Base-by-base conservation (phyloP, 2,329 filamentous ascomycete species). In the Fusarium sp. region DNA sequence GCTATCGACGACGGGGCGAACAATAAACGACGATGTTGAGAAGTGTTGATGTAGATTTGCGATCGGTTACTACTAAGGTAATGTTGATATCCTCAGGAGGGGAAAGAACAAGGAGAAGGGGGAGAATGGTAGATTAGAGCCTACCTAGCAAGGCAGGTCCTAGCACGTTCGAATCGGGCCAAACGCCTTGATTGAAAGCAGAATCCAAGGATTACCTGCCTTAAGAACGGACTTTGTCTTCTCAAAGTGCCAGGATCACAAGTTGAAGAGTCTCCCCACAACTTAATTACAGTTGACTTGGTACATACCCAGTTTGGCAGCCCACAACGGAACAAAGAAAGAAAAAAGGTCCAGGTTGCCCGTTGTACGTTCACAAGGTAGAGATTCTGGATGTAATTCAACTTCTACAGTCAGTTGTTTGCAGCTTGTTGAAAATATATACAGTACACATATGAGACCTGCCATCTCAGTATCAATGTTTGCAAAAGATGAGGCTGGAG, bases 351-450 rank as follows among this genome's bases (percentile, higher is more conserved):
- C 15, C 31, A 18, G 31, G 31, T 18, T 33, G 29, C 7, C 10
- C 31, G 16, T 33, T 37, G 33, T 42, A n/a, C n/a, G n/a, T n/a
- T n/a, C n/a, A n/a, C n/a, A n/a, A n/a, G n/a, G n/a, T n/a, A n/a
- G n/a, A n/a, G n/a, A n/a, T n/a, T 66, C 50, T 57, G 46, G 62
- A 53, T 62, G 47, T 38, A 62, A 35, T 52, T 52, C 21, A 49
- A 39, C 28, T 41, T 47, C 21, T n/a, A 26, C 16, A 37, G 57
- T 41, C 16, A 37, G 57, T 41, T 28, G 33, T 15, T 35, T 66
- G 39, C 29, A 44, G 31, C 33, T 68, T 47, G 26, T 46, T 49
- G 39, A 39, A 43, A 47, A 64, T 42, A 41, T 29, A 31, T 38
- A 50, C 42, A 28, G 57, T 59, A 12, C 18, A 21, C 35, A 38